Evolutionary conservation across 805 yeast species (phyloP).

Genomic region (Yamadazyma sp.): DNA sequence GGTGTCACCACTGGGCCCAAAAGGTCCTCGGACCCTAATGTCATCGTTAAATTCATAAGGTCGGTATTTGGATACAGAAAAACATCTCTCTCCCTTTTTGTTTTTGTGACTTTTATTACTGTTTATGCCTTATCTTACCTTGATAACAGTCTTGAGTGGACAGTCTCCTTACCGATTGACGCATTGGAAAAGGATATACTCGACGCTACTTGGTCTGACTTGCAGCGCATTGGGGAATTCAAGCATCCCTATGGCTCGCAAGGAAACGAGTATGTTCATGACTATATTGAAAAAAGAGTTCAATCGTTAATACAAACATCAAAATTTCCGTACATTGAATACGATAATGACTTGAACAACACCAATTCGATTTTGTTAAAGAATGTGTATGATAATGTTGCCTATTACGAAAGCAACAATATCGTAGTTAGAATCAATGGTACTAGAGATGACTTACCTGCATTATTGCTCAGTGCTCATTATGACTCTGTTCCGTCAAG

Average conservation of each 20-base stretch:
- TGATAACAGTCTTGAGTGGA: constrained; percentile 37
- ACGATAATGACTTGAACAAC: constrained; percentile 41
- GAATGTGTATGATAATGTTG: constrained; percentile 49
- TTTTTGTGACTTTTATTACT: constrained; percentile 46
- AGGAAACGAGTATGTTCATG: constrained; percentile 76
- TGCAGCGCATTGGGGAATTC: constrained; percentile 63
- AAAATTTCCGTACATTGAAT: constrained; percentile 29
- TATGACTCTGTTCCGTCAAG: constrained; percentile 87
- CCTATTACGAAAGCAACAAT: constrained; percentile 83
- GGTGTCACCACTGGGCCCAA: background rate
- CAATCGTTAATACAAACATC: constrained; percentile 27
- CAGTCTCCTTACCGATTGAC: constrained; percentile 45
- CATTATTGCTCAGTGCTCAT: constrained; percentile 78
- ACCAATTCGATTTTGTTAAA: constrained; percentile 50
- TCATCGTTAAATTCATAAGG: constrained; percentile 31
- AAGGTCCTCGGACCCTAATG: constrained; percentile 16
- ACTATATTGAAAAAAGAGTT: constrained; percentile 53
- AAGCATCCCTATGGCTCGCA: constrained; percentile 80
- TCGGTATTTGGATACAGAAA: constrained; percentile 69
- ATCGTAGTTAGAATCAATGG: constrained; percentile 77
- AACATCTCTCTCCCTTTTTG: constrained; percentile 61
- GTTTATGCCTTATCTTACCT: constrained; percentile 39
- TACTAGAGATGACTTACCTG: constrained; percentile 53
- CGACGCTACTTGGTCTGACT: constrained; percentile 61
- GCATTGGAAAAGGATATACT: constrained; percentile 32